Evolutionary conservation across 371 early-diverging fungal species (phyloP).

Genomic region (Cokeromyces recurvatus): DNA sequence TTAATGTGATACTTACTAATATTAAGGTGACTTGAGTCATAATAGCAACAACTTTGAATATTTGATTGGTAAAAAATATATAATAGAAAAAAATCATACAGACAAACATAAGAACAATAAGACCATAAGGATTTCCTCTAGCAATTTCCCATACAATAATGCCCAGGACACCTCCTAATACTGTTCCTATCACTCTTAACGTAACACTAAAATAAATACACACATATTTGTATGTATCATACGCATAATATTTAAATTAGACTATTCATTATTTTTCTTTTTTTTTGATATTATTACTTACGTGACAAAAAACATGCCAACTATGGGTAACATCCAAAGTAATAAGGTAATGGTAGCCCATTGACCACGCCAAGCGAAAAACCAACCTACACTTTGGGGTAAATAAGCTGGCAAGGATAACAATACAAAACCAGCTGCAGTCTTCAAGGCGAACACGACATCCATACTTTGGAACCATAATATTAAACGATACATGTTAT

Average conservation of each 20-base stretch:
- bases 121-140: constrained; percentile 35
- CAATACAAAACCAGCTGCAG: constrained; percentile 29
- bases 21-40: constrained; percentile 28
- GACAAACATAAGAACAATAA: constrained; percentile 26
- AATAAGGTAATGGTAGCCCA: constrained; percentile 40
- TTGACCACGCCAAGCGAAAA: constrained; percentile 35
- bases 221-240: too few relatives aligned
- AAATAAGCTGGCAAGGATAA: constrained; percentile 32
- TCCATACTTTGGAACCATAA: constrained; percentile 23
- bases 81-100: constrained; percentile 19
- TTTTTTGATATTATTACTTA: constrained; percentile 4
- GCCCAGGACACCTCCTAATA: constrained; percentile 32
- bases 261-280: not conserved
- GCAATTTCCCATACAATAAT: constrained; percentile 40
- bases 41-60: constrained; percentile 18
- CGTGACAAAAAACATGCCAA: constrained; percentile 36
- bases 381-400: constrained; percentile 28
- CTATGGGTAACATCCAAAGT: constrained; percentile 37
- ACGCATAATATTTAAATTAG: not conserved
- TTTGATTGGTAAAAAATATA: constrained; percentile 23
- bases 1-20: constrained; percentile 11
- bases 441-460: constrained; percentile 32
- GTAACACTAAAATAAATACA: constrained; percentile 14
- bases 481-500: constrained; percentile 9
- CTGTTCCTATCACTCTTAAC: constrained; percentile 28